Evolutionary conservation across 805 yeast species (phyloP), one percentile per base, ranked within the genome.

Genomic region (Spathaspora boniae): DNA sequence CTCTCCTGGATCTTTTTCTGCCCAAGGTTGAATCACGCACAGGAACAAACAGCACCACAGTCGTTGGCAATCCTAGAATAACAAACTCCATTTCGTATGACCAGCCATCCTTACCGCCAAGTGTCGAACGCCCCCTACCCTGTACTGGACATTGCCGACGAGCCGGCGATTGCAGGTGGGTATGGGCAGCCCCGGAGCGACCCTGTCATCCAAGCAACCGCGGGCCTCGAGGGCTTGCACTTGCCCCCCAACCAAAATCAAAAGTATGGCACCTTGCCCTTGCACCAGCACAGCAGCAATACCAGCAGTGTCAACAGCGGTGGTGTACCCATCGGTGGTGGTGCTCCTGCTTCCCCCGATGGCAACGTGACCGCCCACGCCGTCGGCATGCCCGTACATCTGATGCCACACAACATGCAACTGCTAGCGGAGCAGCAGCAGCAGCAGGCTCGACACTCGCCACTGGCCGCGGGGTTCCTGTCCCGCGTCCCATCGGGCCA

Each of bases 81-180:
- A n/a, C n/a, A n/a, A n/a, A n/a, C n/a, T n/a, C n/a, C n/a, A n/a
- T n/a, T n/a, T n/a, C n/a, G n/a, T n/a, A 36, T 36, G 40, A 36
- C 20, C 15, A 20, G 19, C 23, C 40, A 36, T 34, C 42, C 42
- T 9, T 34, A 38, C 12, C 42, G 37, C 34, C 35, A 33, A 26
- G 34, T 36, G 16, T 26, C 41, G 26, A 26, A 43, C 16, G 38
- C 48, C n/a, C 51, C 51, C 7, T 45, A 48, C 21, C 54, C 54
- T 9, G 36, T 46, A 9, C 33, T 26, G 4, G 45, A 44, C n/a
- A 40, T 34, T 9, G 28, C 27, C 3, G 30, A 38, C 18, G 32
- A 30, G 19, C n/a, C 22, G n/a, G n/a, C n/a, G n/a, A n/a, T n/a
- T n/a, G n/a, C n/a, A n/a, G n/a, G n/a, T n/a, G n/a, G n/a, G n/a